A percentile compares a stretch with the other conserved stretches of the same genome.
phyloP scores from a whole-genome alignment of 257 asterid species.

The Solanum infundibuliforme region DNA sequence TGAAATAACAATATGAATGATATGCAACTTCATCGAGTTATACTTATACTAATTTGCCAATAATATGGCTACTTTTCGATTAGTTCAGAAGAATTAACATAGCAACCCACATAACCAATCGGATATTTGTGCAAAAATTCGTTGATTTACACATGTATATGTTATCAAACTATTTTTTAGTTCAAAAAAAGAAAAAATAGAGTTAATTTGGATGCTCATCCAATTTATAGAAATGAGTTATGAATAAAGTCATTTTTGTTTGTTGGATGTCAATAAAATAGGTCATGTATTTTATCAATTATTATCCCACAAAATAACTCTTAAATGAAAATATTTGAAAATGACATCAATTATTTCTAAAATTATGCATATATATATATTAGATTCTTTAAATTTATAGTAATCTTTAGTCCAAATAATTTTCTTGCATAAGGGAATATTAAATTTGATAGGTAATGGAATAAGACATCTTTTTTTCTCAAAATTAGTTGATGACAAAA shows the following conservation, averaged over 20 bases:
- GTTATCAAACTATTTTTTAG: not conserved
- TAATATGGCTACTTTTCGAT: not conserved
- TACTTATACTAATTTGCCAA: not conserved
- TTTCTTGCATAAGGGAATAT: not conserved
- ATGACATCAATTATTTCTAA: not conserved
- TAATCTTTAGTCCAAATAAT: not conserved
- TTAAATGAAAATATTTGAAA: not conserved
- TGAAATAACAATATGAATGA: not conserved
- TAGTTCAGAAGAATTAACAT: not conserved
- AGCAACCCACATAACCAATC: not conserved
- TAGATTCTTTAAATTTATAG: not conserved
- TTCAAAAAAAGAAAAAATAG: not conserved
- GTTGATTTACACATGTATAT: too few relatives aligned
- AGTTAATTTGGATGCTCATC: not conserved
- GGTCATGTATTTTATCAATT: not conserved
- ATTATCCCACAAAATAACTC: not conserved
- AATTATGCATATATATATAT: not conserved
- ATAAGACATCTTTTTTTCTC: not conserved
- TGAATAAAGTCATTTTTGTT: not conserved
- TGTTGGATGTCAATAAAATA: not conserved
- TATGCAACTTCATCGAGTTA: not conserved
- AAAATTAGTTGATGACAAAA: not conserved
- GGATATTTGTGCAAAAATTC: not conserved
- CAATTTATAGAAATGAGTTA: not conserved
- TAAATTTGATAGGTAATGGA: not conserved